Conservation (phyloP, 2,329 filamentous ascomycete species). For the Calonectria henricotiae region DNA sequence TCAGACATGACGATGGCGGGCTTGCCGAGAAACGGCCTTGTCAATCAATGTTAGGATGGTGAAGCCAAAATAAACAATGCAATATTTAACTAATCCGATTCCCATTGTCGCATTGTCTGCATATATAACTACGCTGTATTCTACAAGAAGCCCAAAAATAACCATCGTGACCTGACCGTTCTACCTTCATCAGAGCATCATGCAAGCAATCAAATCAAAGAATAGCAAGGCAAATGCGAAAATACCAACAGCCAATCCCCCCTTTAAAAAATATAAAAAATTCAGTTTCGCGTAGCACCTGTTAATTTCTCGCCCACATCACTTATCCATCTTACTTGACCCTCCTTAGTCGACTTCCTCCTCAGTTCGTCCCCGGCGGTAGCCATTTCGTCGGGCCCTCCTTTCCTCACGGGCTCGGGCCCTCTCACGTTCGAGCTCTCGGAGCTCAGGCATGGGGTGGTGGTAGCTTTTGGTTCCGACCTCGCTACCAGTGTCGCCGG, state of each 20-base stretch:
- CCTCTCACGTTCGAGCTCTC: slow-evolving; percentile 55
- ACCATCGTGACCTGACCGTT: slow-evolving; percentile 34
- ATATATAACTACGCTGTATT: slow-evolving; percentile 33
- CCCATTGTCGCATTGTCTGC: slow-evolving; percentile 23
- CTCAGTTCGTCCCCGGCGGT: slow-evolving; percentile 56
- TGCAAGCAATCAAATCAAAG: slow-evolving; percentile 21
- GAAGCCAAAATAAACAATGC: background rate
- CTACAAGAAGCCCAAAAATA: slow-evolving; percentile 30
- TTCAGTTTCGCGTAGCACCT: background rate
- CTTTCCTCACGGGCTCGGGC: slow-evolving; percentile 58
- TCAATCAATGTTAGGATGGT: background rate
- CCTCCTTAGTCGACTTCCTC: slow-evolving; percentile 46
- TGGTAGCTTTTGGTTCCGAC: slow-evolving; percentile 73
- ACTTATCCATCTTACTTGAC: slow-evolving; percentile 1
- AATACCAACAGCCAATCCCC: slow-evolving; percentile 15
- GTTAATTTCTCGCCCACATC: background rate
- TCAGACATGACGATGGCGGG: background rate
- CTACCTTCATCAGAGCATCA: slow-evolving; percentile 36
- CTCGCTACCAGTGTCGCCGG: slow-evolving; percentile 63
- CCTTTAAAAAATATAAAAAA: slow-evolving; percentile 3
- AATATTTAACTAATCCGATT: slow-evolving; percentile 15
- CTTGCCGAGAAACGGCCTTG: background rate
- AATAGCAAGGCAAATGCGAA: slow-evolving; percentile 7
- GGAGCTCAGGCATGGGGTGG: slow-evolving; percentile 71
- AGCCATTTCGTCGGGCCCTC: slow-evolving; percentile 57